Evolutionary conservation across 2,329 filamentous ascomycete species (phyloP).

Genomic region (Arthrobotrys sphaeroides): DNA sequence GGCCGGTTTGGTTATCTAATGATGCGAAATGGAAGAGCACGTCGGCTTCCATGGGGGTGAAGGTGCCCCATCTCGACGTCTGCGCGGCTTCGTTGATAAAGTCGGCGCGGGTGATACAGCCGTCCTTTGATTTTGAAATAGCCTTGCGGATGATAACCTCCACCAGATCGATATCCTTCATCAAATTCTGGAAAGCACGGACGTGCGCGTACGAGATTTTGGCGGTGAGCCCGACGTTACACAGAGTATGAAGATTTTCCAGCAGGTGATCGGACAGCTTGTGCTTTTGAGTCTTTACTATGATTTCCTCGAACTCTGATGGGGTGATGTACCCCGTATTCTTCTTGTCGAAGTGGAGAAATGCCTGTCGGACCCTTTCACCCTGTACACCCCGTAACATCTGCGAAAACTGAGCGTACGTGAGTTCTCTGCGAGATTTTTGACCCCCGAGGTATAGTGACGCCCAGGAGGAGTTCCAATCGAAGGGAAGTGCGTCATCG

Average conservation of each 20-base stretch:
- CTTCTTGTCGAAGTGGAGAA: conserved; percentile 88
- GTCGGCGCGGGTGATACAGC: conserved; percentile 91
- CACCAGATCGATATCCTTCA: conserved; percentile 96
- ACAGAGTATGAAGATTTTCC: conserved; percentile 87
- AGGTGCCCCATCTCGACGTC: conserved; percentile 91
- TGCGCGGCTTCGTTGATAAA: conserved; percentile 93
- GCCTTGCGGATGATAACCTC: conserved; percentile 92
- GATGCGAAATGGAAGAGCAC: conserved; percentile 98
- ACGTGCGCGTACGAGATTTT: conserved; percentile 99
- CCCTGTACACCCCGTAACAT: conserved; percentile 97
- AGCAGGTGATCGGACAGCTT: conserved; percentile 97
- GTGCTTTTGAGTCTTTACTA: conserved; percentile 88
- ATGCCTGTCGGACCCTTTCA: conserved; percentile 94
- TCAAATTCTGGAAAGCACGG: conserved; percentile 96
- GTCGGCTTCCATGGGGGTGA: conserved; percentile 98
- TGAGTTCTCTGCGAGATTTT: conserved; percentile 87
- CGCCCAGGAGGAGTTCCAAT: conserved; percentile 98
- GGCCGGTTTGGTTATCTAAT: conserved; percentile 85
- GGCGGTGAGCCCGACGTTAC: conserved; percentile 89
- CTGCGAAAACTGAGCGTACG: conserved; percentile 96
- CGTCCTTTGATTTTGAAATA: conserved; percentile 81
- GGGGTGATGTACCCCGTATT: conserved; percentile 95
- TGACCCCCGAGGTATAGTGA: conserved; percentile 90
- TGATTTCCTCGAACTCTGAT: conserved; percentile 95
- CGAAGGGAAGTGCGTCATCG: conserved; percentile 85